These are phyloP conservation scores for Anthracocystis walkeri DNA, from an alignment of 1,284 basidiomycete genomes.

Conservation along the genomic window DNA sequence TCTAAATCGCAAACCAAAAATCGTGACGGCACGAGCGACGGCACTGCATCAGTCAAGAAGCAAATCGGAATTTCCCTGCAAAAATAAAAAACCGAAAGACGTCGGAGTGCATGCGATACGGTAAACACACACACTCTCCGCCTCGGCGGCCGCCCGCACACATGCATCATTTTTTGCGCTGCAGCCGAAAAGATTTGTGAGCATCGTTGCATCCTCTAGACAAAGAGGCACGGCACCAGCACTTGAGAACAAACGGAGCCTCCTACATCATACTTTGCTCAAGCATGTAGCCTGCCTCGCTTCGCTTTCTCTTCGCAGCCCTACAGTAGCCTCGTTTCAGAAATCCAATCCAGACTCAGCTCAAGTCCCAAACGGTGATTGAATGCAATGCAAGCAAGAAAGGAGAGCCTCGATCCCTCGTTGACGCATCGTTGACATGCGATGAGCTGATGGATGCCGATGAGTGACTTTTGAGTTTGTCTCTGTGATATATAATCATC, in stretches of 20 bases:
- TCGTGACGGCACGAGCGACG: not conserved
- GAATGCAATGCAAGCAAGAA: too few relatives aligned
- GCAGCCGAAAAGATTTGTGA: too few relatives aligned
- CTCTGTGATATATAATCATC: too few relatives aligned
- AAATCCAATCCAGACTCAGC: not conserved
- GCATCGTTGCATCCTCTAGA: too few relatives aligned
- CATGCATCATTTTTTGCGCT: too few relatives aligned
- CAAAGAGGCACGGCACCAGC: too few relatives aligned
- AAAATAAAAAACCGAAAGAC: not conserved
- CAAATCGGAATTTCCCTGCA: not conserved
- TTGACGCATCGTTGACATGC: too few relatives aligned
- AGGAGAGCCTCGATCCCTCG: too few relatives aligned
- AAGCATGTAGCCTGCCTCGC: slow-evolving; percentile 1
- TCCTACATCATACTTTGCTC: slow-evolving; percentile 2
- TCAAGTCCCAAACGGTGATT: not conserved
- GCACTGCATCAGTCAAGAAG: not conserved
- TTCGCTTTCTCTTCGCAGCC: not conserved
- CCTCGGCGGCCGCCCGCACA: not conserved
- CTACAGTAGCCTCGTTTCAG: not conserved
- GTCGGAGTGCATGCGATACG: slow-evolving; percentile 3
- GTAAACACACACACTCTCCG: not conserved
- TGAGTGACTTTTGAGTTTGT: too few relatives aligned
- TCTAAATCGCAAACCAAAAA: not conserved
- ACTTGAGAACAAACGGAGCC: not conserved
- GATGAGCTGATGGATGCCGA: too few relatives aligned